Evolutionary conservation across 2,329 filamentous ascomycete species (phyloP).

Genomic region (Claviceps sorghi): DNA sequence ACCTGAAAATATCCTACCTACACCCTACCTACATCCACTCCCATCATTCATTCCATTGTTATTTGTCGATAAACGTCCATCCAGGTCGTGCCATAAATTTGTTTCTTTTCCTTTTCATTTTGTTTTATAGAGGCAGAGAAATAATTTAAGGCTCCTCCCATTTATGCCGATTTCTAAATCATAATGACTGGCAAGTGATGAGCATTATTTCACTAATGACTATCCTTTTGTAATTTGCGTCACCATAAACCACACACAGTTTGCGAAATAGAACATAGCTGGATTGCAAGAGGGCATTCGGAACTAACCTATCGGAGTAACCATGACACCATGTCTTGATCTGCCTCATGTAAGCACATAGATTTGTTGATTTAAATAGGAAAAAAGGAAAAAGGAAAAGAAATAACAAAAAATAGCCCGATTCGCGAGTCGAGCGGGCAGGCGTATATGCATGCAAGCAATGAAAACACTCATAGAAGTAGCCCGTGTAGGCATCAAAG

Average conservation of each 20-base stretch:
- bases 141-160: too few species aligned
- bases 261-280: neutral
- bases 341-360: neutral
- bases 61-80: too few species aligned
- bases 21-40: too few species aligned
- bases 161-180: neutral
- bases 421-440: neutral
- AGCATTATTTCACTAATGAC: neutral
- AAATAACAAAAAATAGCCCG: neutral
- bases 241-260: too few species aligned
- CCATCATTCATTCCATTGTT: too few species aligned
- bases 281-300: neutral
- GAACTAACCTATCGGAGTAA: neutral
- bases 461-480: neutral
- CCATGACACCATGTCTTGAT: neutral
- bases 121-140: too few species aligned
- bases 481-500: too few species aligned
- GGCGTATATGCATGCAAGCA: neutral
- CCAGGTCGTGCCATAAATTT: too few species aligned
- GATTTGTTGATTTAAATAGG: too few species aligned
- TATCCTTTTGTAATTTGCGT: too few species aligned
- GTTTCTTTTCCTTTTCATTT: too few species aligned
- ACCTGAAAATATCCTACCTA: too few species aligned
- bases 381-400: neutral
- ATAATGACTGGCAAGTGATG: neutral